A percentile compares a stretch with the other conserved stretches of the same genome.
phyloP scores from a whole-genome alignment of 306 rosid species.

The Cucurbita maxima region DNA sequence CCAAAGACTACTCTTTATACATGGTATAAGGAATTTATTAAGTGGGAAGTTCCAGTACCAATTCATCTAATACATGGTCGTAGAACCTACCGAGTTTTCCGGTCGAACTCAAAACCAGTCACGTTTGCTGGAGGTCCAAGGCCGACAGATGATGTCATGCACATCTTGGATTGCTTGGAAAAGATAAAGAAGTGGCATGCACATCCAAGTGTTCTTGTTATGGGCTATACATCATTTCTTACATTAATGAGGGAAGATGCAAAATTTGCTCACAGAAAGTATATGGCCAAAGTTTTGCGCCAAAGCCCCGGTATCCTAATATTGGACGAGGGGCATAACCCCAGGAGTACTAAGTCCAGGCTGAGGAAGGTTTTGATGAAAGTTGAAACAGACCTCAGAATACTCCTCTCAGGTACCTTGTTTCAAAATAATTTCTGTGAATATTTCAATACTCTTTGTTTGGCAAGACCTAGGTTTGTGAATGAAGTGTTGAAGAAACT shows the following conservation, averaged over 20 bases:
- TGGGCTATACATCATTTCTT: slow-evolving; percentile 84
- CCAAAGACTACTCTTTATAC: slow-evolving; percentile 81
- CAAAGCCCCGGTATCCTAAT: slow-evolving; percentile 77
- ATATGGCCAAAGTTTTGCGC: slow-evolving; percentile 75
- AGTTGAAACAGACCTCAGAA: slow-evolving; percentile 67
- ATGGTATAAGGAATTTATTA: slow-evolving; percentile 75
- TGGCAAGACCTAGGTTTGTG: slow-evolving; percentile 75
- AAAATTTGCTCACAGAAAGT: slow-evolving; percentile 53
- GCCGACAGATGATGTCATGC: slow-evolving; percentile 53
- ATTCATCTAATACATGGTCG: slow-evolving; percentile 73
- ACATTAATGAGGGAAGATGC: slow-evolving; percentile 79
- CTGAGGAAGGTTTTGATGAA: slow-evolving; percentile 83
- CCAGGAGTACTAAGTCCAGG: slow-evolving; percentile 86
- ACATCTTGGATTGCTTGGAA: slow-evolving; percentile 60
- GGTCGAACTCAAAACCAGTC: slow-evolving; percentile 20
- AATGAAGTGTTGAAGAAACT: slow-evolving; percentile 58
- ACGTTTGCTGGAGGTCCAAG: slow-evolving; percentile 37
- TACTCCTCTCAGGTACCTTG: slow-evolving; percentile 85
- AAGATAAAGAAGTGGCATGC: slow-evolving; percentile 81
- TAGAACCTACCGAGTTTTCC: slow-evolving; percentile 27
- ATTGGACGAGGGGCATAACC: slow-evolving; percentile 93
- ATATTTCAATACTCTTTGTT: slow-evolving; percentile 77
- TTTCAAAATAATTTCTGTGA: slow-evolving; percentile 95
- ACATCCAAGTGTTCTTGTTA: slow-evolving; percentile 79
- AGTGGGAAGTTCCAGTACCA: slow-evolving; percentile 71